Evolutionary conservation across 2,329 filamentous ascomycete genomes (phyloP).

Genomic region (Ophiocordyceps camponoti-saundersi): DNA sequence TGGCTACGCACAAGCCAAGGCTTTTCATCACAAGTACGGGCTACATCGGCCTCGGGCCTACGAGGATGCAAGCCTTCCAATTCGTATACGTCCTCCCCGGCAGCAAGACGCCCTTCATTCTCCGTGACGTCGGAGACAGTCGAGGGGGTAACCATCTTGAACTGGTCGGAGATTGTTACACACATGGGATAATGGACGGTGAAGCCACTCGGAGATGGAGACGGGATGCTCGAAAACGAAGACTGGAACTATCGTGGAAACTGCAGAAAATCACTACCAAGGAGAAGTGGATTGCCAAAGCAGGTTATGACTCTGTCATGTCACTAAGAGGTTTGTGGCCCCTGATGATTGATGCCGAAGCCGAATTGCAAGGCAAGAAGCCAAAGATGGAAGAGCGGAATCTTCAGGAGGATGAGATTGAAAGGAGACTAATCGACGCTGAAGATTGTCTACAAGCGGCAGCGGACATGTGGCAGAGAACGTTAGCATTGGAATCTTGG

Average conservation of each 20-base stretch:
- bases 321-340: too few relatives aligned
- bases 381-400: too few relatives aligned
- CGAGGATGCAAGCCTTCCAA: neutral
- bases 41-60: neutral
- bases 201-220: neutral
- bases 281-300: neutral
- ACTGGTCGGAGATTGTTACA: neutral
- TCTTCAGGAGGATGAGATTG: too few relatives aligned
- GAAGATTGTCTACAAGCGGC: too few relatives aligned
- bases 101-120: neutral
- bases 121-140: neutral
- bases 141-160: neutral
- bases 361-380: neutral
- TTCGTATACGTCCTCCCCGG: neutral
- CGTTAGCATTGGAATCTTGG: too few relatives aligned
- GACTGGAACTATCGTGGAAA: neutral
- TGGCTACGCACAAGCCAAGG: neutral
- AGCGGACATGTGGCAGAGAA: too few relatives aligned
- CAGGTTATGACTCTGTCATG: too few relatives aligned
- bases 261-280: neutral
- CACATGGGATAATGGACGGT: neutral
- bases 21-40: neutral
- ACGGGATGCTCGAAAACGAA: neutral
- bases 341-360: neutral
- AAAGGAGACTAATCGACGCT: too few relatives aligned